phyloP scores from a whole-genome alignment of 2,329 filamentous ascomycete species.

The Neonectria faginata region DNA sequence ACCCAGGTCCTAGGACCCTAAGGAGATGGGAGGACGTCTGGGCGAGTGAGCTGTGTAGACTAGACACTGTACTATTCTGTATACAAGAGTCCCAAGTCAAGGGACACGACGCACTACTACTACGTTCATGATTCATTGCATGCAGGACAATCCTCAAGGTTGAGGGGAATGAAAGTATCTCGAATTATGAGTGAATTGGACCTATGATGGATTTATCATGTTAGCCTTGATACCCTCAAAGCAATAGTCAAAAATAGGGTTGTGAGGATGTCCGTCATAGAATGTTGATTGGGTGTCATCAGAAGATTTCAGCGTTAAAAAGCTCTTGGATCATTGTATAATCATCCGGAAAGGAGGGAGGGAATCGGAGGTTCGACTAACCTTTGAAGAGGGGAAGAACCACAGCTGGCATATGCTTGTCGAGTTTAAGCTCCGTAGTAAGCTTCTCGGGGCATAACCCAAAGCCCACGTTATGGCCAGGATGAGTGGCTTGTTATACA shows the following conservation, averaged over 20 bases:
- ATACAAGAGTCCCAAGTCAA: constrained; percentile 35
- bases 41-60: constrained; percentile 36
- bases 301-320: constrained; percentile 75
- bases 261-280: constrained; percentile 62
- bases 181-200: constrained; percentile 20
- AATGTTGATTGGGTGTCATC: constrained; percentile 70
- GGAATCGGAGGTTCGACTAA: constrained; percentile 53
- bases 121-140: not conserved
- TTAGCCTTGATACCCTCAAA: constrained; percentile 56
- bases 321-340: constrained; percentile 70
- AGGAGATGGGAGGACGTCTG: constrained; percentile 5
- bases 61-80: constrained; percentile 48
- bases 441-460: not conserved
- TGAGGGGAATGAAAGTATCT: not conserved
- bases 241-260: constrained; percentile 36
- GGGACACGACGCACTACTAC: constrained; percentile 17
- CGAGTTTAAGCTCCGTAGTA: constrained; percentile 26
- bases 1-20: constrained; percentile 52
- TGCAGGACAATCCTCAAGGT: not conserved
- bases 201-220: constrained; percentile 35
- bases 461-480: constrained; percentile 1
- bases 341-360: constrained; percentile 61
- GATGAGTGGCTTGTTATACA: constrained; percentile 19
- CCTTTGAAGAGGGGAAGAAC: constrained; percentile 50
- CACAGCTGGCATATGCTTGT: not conserved